Evolutionary conservation across 192 early-diverging fungal species (phyloP).

Genomic region (Backusella sp.): DNA sequence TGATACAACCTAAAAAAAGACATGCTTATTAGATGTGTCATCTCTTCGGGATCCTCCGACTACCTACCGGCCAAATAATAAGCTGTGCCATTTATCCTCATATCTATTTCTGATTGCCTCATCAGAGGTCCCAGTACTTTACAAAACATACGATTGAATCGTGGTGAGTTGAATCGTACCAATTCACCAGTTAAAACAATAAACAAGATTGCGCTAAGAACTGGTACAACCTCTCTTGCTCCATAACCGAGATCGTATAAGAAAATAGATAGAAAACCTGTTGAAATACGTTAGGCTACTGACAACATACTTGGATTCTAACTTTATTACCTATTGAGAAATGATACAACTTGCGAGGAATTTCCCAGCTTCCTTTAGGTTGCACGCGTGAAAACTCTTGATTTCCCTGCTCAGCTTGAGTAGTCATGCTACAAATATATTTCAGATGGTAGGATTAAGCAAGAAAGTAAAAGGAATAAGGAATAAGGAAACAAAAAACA

Average conservation of each 20-base stretch:
- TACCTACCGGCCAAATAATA: slow-evolving; percentile 41
- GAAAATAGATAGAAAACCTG: slow-evolving; percentile 42
- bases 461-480: background rate
- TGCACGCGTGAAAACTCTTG: slow-evolving; percentile 26
- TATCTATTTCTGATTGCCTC: slow-evolving; percentile 39
- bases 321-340: slow-evolving; percentile 41
- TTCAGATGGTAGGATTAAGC: background rate
- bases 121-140: slow-evolving; percentile 40
- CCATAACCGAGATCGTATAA: slow-evolving; percentile 24
- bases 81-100: slow-evolving; percentile 38
- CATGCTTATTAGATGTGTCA: background rate
- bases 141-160: slow-evolving; percentile 40
- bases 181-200: slow-evolving; percentile 33
- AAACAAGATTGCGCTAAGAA: slow-evolving; percentile 16
- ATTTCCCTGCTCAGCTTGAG: background rate
- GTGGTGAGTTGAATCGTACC: slow-evolving; percentile 35
- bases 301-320: background rate
- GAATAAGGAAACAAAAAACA: background rate
- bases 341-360: slow-evolving; percentile 44
- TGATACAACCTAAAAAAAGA: slow-evolving; percentile 22
- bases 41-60: background rate
- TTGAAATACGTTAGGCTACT: background rate
- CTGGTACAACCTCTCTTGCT: slow-evolving; percentile 16
- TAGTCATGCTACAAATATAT: background rate
- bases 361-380: slow-evolving; percentile 37